Evolutionary conservation across 768 basidiomycete genomes (phyloP).

Genomic region (Gelatoporia subvermispora): DNA sequence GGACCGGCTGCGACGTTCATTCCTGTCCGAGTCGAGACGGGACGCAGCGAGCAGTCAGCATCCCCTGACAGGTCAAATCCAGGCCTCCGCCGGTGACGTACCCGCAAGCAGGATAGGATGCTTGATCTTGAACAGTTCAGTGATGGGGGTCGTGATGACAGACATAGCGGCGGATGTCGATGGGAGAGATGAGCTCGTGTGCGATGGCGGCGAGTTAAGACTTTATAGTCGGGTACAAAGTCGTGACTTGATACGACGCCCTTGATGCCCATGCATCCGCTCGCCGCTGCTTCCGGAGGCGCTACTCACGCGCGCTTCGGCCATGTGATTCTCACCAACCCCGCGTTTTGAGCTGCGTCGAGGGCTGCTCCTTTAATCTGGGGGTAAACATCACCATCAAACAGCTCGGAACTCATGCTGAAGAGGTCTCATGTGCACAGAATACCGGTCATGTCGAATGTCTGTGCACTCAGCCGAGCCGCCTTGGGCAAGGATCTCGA

Average conservation of each 20-base stretch:
- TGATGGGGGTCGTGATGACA: constrained; percentile 76
- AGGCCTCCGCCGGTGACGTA: constrained; percentile 13
- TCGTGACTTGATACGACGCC: background rate
- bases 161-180: constrained; percentile 38
- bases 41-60: background rate
- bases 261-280: too few species aligned
- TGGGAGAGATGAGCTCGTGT: background rate
- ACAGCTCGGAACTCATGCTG: too few species aligned
- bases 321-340: background rate
- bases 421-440: too few species aligned
- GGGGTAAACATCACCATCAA: too few species aligned
- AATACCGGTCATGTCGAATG: too few species aligned
- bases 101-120: constrained; percentile 87
- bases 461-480: too few species aligned
- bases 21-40: constrained; percentile 28
- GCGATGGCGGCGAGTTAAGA: background rate
- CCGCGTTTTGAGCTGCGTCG: too few species aligned
- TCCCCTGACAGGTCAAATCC: background rate
- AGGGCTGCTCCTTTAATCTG: too few species aligned
- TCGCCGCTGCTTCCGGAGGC: background rate
- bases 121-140: constrained; percentile 82
- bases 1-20: constrained; percentile 70
- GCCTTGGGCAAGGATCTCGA: too few species aligned
- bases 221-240: background rate
- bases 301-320: background rate